phyloP scores from a whole-genome alignment of 768 basidiomycete genomes.

The Auricularia sp. region DNA sequence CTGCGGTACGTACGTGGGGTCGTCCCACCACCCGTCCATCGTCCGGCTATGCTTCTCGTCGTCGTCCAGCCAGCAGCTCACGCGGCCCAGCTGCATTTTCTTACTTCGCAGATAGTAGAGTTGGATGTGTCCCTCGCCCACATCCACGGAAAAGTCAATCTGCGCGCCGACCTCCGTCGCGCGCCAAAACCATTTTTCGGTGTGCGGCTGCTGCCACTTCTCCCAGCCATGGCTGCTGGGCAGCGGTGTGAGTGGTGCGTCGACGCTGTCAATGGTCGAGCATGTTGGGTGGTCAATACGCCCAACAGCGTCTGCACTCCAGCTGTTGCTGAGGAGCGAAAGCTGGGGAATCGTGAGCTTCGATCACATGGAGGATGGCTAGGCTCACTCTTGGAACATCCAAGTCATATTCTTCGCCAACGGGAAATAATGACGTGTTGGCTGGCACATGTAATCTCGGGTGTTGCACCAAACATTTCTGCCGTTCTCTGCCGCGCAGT shows the following conservation, averaged over 20 bases:
- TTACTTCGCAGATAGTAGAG: constrained; percentile 4
- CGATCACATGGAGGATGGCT: too few species aligned
- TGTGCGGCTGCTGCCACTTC: constrained; percentile 1
- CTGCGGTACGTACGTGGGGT: background rate
- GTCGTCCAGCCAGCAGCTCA: constrained; percentile 3
- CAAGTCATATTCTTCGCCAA: background rate
- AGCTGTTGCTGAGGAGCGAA: background rate
- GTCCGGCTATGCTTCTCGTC: background rate
- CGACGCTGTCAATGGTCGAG: constrained; percentile 2
- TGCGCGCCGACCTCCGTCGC: constrained; percentile 4
- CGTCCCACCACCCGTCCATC: constrained; percentile 2
- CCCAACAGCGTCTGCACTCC: background rate
- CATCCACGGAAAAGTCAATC: background rate
- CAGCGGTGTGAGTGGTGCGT: constrained; percentile 1
- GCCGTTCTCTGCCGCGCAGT: background rate
- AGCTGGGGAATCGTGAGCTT: background rate
- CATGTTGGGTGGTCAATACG: constrained; percentile 4
- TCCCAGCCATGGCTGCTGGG: constrained; percentile 3
- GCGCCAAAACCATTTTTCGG: constrained; percentile 2
- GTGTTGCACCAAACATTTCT: constrained; percentile 3
- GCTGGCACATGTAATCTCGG: background rate
- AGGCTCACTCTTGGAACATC: constrained; percentile 1
- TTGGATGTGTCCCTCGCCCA: background rate
- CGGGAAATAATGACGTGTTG: constrained; percentile 1
- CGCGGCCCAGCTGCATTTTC: constrained; percentile 3